Conservation (phyloP, 768 basidiomycete species). For the Tephrocybe rancida region DNA sequence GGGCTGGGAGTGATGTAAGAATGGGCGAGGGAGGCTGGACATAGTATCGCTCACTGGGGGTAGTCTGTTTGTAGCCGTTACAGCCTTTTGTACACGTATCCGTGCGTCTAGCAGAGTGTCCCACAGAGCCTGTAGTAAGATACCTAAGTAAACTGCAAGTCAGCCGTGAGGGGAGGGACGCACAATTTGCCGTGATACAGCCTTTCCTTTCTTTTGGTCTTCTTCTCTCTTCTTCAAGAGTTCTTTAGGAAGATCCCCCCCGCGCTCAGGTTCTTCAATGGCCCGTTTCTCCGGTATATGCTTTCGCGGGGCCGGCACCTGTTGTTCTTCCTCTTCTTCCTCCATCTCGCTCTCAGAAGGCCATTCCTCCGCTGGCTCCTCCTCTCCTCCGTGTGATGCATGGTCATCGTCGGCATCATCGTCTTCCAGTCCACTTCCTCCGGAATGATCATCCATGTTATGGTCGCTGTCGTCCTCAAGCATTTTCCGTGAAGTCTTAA, state of each 20-base stretch:
- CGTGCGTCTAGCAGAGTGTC: conserved; percentile 88
- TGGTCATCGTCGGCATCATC: conserved; percentile 25
- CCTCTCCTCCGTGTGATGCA: conserved; percentile 19
- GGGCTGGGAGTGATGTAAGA: conserved; percentile 26
- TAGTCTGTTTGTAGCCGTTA: conserved; percentile 63
- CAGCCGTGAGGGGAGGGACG: conserved; percentile 23
- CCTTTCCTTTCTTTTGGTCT: conserved; percentile 81
- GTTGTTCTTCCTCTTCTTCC: conserved; percentile 5
- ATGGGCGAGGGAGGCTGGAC: background rate
- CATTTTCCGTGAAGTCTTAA: conserved; percentile 62
- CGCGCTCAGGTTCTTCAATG: conserved; percentile 16
- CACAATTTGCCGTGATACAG: conserved; percentile 83
- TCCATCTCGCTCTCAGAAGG: conserved; percentile 3
- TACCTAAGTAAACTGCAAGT: conserved; percentile 2
- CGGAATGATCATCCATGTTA: conserved; percentile 57
- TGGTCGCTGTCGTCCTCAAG: conserved; percentile 46
- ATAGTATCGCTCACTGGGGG: conserved; percentile 49
- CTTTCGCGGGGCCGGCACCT: background rate
- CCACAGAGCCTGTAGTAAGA: conserved; percentile 67
- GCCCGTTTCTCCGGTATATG: conserved; percentile 3
- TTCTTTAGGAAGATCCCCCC: conserved; percentile 49
- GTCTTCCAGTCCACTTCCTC: conserved; percentile 38
- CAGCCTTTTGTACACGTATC: conserved; percentile 87
- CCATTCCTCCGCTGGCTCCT: conserved; percentile 2
- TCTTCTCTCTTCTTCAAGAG: conserved; percentile 64